Evolutionary conservation across 257 asterid genomes (phyloP), one percentile per base, ranked within the genome.

Genomic region (Nicotiana otophora): DNA sequence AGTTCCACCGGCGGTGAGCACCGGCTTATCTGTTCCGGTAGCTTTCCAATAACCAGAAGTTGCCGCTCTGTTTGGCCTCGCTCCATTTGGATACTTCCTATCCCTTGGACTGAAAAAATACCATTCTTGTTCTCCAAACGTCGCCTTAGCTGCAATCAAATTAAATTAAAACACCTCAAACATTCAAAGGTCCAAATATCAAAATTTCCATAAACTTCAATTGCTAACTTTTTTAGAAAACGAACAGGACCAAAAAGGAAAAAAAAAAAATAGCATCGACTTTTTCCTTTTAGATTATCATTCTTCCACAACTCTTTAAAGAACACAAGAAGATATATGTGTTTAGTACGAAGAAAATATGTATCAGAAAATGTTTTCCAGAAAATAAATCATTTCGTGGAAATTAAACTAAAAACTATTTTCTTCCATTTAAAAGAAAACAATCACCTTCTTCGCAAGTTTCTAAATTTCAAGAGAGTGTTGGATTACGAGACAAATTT

Each of bases 41-140:
- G 92, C 92, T 84, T 89, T 89, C 92, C 92, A 89, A 53, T 89
- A 89, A 1, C 92, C 92, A 3, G 92, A 89, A 8, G 92, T 89
- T 10, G 91, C 91, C 10, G 92, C 91, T 15, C 91, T 67, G 65
- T 89, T 89, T 7, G 92, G 92, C 82, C 92, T 60, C 1, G 90
- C 92, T 0, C 92, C 92, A 53, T 89, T 89, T 3, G 91, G 92
- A 67, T 89, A 89, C 65, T 89, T 89, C 81, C 92, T 67, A 80
- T 87, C 91, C 28, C 92, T 83, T 20, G 90, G 90, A 82, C 90
- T 89, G 28, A 89, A 89, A 61, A 89, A 89, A 46, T 89, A 89
- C 92, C 92, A 89, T 82, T 89, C 92, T 83, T 87, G 90, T 65
- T 87, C 87, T 16, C 92, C 92, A 83, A 89, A 89, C 10, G 88